Evolutionary conservation across 352 stramenopile genomes (phyloP).

Genomic region (Phytophthora vignae): DNA sequence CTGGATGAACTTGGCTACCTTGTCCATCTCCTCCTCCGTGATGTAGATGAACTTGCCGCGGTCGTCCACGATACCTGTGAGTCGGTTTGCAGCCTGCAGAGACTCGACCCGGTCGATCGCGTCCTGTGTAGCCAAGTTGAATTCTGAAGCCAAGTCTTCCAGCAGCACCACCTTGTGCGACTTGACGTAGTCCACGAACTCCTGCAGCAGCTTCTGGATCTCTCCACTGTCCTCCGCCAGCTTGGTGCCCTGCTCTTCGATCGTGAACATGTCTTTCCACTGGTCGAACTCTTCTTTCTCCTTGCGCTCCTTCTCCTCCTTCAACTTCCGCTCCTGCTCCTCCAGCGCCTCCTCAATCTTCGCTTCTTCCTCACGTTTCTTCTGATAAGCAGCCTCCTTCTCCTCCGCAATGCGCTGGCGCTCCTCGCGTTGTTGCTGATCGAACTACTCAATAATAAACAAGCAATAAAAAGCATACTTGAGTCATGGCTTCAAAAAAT

Average conservation of each 20-base stretch:
- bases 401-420: slow-evolving; percentile 57
- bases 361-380: slow-evolving; percentile 67
- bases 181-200: slow-evolving; percentile 83
- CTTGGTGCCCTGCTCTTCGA: slow-evolving; percentile 73
- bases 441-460: slow-evolving; percentile 54
- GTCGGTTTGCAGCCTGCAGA: slow-evolving; percentile 58
- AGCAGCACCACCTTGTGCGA: slow-evolving; percentile 80
- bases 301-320: slow-evolving; percentile 64
- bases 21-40: slow-evolving; percentile 81
- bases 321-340: slow-evolving; percentile 50
- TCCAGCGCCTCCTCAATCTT: slow-evolving; percentile 56
- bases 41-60: slow-evolving; percentile 88
- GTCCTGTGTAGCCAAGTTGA: slow-evolving; percentile 72
- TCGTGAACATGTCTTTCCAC: slow-evolving; percentile 80
- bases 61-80: slow-evolving; percentile 82
- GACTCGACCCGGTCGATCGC: slow-evolving; percentile 71
- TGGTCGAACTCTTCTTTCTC: slow-evolving; percentile 81
- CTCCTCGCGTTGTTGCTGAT: slow-evolving; percentile 73
- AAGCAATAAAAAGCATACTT: background rate
- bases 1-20: slow-evolving; percentile 74
- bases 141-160: slow-evolving; percentile 74
- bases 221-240: slow-evolving; percentile 64
- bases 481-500: background rate
- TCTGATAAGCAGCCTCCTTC: slow-evolving; percentile 67
- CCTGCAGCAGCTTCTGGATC: slow-evolving; percentile 65